These are phyloP conservation scores for Leishmania tarentolae DNA, from an alignment of 208 protist genomes.

Conservation along the genomic window DNA sequence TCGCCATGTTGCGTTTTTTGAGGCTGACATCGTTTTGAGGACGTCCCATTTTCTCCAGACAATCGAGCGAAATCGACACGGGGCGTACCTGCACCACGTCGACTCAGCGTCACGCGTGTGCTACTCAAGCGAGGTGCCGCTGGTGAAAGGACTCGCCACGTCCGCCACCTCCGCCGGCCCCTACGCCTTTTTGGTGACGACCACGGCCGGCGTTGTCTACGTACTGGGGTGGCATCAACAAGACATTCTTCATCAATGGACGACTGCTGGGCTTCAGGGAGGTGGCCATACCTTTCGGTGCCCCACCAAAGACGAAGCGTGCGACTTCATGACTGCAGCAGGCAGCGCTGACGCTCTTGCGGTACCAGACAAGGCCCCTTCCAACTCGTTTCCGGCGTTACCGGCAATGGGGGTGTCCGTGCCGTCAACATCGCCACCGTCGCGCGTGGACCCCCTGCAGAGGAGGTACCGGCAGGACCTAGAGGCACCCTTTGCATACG, in stretches of 20 bases:
- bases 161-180: slow-evolving; percentile 41
- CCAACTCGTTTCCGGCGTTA: not conserved
- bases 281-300: slow-evolving; percentile 25
- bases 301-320: not conserved
- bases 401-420: not conserved
- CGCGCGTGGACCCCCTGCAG: slow-evolving; percentile 29
- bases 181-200: slow-evolving; percentile 63
- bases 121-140: slow-evolving; percentile 35
- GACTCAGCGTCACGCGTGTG: slow-evolving; percentile 43
- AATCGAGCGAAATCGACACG: slow-evolving; percentile 13
- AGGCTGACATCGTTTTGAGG: slow-evolving; percentile 32
- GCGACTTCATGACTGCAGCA: not conserved
- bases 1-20: slow-evolving; percentile 61
- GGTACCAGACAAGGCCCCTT: not conserved
- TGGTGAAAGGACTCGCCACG: slow-evolving; percentile 49
- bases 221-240: slow-evolving; percentile 62
- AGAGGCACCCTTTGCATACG: not conserved
- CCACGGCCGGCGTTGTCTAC: slow-evolving; percentile 62
- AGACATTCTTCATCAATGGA: slow-evolving; percentile 56
- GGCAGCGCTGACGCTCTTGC: not conserved
- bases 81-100: slow-evolving; percentile 25
- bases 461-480: slow-evolving; percentile 9
- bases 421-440: not conserved
- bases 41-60: slow-evolving; percentile 11
- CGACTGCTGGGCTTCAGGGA: slow-evolving; percentile 32